Base-by-base conservation (phyloP, 495 filamentous ascomycete genomes). In the Choiromyces venosus region DNA sequence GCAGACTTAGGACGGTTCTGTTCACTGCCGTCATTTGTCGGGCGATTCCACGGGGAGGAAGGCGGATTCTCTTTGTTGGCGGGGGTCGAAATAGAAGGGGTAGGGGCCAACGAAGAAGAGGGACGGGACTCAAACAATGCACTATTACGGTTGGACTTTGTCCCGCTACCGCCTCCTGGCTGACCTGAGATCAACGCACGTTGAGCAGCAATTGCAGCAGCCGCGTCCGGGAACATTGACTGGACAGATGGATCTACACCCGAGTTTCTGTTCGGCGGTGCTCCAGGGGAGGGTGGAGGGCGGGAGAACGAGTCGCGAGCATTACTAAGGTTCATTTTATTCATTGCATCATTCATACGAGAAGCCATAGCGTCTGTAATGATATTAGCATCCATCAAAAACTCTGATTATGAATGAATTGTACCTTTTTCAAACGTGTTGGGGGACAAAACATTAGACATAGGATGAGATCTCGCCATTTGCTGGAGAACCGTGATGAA, bases 401-500 rank as follows among this genome's bases (percentile, higher is more conserved):
- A 37, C 72, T 42, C 9, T 44, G 65, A 33, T 40, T 44, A 71
- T 68, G 76, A 72, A 66, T 42, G 65, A 38, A 25, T 16, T 14
- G 71, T 82, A 94, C 94, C 94, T 85, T 97, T 98, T 82, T 99
- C 95, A 84, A 97, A 96, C 79, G 94, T 97, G 38, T 96, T 92
- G 16, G 95, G 95, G 33, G 95, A 98, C 44, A 99, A 86, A 39
- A 99, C 89, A 66, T 94, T 93, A 61, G 96, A 97, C 92, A 98
- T 97, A 36, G 95, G 95, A 83, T 98, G 95, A 77, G 89, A 93
- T 85, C 97, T 96, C 40, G 93, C 91, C 96, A 99, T 99, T 82
- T 98, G 94, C 85, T 98, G 93, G 79, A 99, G 84, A 40, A 98
- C 95, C 83, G 97, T 93, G 78, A 97, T 98, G 85, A 99, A 99